Evolutionary conservation across 352 stramenopile species (phyloP).

Genomic region (Pythium dissimile): DNA sequence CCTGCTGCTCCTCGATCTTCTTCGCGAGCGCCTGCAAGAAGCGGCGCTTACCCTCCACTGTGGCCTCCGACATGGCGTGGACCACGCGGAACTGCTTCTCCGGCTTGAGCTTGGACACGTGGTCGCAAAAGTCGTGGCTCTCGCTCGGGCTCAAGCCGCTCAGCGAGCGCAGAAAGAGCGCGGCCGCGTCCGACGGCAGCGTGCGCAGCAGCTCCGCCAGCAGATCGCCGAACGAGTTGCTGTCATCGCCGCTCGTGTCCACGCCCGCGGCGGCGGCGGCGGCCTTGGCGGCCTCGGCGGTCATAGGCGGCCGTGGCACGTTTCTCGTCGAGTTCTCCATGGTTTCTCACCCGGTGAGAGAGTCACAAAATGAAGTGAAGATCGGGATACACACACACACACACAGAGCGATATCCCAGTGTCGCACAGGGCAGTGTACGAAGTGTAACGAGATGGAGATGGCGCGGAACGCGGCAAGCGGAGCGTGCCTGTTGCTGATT

Average conservation of each 20-base stretch:
- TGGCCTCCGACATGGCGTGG: conserved; percentile 77
- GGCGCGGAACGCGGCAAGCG: background rate
- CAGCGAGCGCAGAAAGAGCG: conserved; percentile 73
- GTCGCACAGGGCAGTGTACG: too few relatives aligned
- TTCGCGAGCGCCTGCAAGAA: conserved; percentile 66
- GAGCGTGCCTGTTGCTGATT: too few relatives aligned
- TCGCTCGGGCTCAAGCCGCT: conserved; percentile 67
- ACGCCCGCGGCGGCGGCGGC: conserved; percentile 14
- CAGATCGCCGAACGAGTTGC: conserved; percentile 65
- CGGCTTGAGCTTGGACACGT: conserved; percentile 65
- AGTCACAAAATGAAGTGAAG: background rate
- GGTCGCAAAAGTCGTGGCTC: conserved; percentile 71
- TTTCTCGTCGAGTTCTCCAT: conserved; percentile 15
- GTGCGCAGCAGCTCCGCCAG: conserved; percentile 70
- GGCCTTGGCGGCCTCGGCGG: conserved; percentile 17
- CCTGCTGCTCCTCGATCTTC: conserved; percentile 68
- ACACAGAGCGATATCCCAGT: background rate
- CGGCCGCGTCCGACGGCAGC: conserved; percentile 64
- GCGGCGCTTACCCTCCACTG: conserved; percentile 75
- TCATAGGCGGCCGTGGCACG: conserved; percentile 7
- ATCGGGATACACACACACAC: background rate
- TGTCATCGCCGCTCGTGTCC: conserved; percentile 23
- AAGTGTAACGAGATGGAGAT: too few relatives aligned
- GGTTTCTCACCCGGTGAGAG: background rate
- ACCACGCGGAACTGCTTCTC: conserved; percentile 88